Conservation (phyloP, 441 rosid genomes). For the Aquilaria agallochum region DNA sequence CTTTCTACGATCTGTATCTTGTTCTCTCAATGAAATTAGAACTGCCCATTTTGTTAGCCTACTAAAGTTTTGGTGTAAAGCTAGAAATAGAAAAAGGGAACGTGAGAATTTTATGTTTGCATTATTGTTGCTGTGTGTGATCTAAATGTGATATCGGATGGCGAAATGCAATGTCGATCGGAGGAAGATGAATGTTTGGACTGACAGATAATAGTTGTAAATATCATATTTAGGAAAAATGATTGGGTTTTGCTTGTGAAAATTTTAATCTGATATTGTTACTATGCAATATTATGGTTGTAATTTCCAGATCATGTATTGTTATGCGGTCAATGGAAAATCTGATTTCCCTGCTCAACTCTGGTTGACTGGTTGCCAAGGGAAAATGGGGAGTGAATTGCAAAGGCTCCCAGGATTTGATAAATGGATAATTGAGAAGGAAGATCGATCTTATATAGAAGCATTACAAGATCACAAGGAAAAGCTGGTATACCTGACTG, state of each 20-base stretch:
- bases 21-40: too few species aligned
- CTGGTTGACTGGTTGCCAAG: constrained; percentile 81
- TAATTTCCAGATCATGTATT: constrained; percentile 71
- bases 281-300: background rate
- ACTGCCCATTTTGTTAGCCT: too few species aligned
- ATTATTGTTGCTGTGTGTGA: too few species aligned
- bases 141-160: too few species aligned
- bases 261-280: background rate
- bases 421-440: constrained; percentile 87
- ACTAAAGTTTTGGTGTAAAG: too few species aligned
- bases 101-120: too few species aligned
- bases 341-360: constrained; percentile 54
- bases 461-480: constrained; percentile 67
- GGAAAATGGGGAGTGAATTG: constrained; percentile 64
- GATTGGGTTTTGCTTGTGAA: background rate
- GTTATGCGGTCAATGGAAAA: constrained; percentile 85
- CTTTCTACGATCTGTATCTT: too few species aligned
- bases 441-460: constrained; percentile 57
- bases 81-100: too few species aligned
- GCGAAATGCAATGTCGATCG: too few species aligned
- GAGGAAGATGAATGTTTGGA: too few species aligned
- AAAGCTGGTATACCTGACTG: constrained; percentile 77
- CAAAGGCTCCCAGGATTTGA: constrained; percentile 78
- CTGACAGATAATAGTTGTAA: too few species aligned
- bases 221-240: too few species aligned